phyloP scores from a whole-genome alignment of 305 asterid species.

The Caryopteris hybrid region DNA sequence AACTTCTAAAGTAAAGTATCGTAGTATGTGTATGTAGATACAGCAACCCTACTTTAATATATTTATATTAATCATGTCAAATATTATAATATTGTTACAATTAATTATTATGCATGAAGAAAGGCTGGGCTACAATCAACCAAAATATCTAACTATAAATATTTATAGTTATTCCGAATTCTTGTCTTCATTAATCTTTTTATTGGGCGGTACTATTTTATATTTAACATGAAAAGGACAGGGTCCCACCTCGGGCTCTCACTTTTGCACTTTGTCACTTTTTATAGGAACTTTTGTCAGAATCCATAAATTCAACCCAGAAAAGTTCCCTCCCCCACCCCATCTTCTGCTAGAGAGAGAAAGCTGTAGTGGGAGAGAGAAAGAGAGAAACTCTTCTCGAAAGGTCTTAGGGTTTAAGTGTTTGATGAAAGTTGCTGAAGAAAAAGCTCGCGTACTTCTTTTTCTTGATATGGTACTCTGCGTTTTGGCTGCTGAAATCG shows the following conservation, averaged over 20 bases:
- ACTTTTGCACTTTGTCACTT: slow-evolving; percentile 25
- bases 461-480: slow-evolving; percentile 5
- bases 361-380: not conserved
- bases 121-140: too few relatives aligned
- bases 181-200: too few relatives aligned
- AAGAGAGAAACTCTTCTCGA: slow-evolving; percentile 18
- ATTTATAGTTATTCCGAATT: too few relatives aligned
- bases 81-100: too few relatives aligned
- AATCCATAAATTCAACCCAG: slow-evolving; percentile 14
- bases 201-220: not conserved
- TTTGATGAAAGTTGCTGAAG: slow-evolving; percentile 25
- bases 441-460: slow-evolving; percentile 15
- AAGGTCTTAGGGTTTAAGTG: slow-evolving; percentile 35
- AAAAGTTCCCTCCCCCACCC: slow-evolving; percentile 6
- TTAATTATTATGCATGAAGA: too few relatives aligned
- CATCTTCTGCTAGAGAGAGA: slow-evolving; percentile 14
- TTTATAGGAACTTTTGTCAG: slow-evolving; percentile 23
- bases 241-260: slow-evolving; percentile 26
- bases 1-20: too few relatives aligned
- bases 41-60: too few relatives aligned
- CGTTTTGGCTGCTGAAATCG: slow-evolving; percentile 30
- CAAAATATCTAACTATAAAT: too few relatives aligned
- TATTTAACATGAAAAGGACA: not conserved
- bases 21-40: too few relatives aligned
- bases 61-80: too few relatives aligned